Percentiles rank a stretch among this genome's conserved stretches.
Conservation (phyloP, 2,329 filamentous ascomycete genomes). For the Aureobasidium sp. region DNA sequence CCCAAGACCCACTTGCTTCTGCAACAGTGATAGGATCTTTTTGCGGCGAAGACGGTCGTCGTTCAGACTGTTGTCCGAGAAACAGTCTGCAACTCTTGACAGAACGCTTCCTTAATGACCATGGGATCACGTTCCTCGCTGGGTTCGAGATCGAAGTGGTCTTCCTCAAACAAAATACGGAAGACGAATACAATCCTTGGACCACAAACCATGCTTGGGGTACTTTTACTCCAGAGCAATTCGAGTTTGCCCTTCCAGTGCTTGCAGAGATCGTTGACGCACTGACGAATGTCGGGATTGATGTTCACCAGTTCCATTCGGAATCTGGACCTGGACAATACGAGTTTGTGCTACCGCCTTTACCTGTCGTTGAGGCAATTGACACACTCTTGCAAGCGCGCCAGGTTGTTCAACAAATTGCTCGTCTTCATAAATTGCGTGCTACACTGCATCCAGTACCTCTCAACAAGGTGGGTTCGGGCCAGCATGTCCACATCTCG, state of each 20-base stretch:
- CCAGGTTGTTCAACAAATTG: conserved; percentile 60
- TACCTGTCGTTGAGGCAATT: conserved; percentile 58
- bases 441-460: conserved; percentile 72
- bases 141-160: conserved; percentile 81
- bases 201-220: conserved; percentile 65
- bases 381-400: conserved; percentile 65
- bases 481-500: conserved; percentile 64
- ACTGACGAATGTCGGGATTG: conserved; percentile 56
- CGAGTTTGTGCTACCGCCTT: conserved; percentile 63
- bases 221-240: conserved; percentile 56
- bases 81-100: conserved; percentile 41
- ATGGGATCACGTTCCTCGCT: conserved; percentile 54
- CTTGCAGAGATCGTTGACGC: conserved; percentile 59
- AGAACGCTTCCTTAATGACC: conserved; percentile 43
- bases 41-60: conserved; percentile 47
- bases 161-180: conserved; percentile 49
- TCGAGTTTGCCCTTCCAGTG: conserved; percentile 49
- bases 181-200: conserved; percentile 36
- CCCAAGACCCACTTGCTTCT: conserved; percentile 43
- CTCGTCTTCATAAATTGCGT: conserved; percentile 54
- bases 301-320: conserved; percentile 66
- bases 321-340: conserved; percentile 70
- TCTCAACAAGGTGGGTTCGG: conserved; percentile 53
- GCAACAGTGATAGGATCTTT: conserved; percentile 64
- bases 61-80: conserved; percentile 55